These are phyloP conservation scores for Tulasnella sp. DNA, from an alignment of 768 basidiomycete species.

Conservation along the genomic window DNA sequence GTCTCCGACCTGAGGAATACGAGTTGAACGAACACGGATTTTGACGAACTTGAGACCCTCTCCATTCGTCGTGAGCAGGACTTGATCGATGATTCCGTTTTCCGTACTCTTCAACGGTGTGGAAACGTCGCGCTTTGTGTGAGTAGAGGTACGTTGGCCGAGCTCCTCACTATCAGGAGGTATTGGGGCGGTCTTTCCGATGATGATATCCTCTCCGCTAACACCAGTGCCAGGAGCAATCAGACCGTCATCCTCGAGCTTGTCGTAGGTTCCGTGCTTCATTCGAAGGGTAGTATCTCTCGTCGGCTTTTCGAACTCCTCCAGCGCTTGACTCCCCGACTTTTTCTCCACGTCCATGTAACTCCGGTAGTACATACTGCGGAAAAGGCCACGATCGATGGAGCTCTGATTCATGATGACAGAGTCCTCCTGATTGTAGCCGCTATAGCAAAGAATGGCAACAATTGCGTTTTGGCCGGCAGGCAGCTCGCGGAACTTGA, in stretches of 20 bases:
- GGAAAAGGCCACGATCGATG: slow-evolving; percentile 95
- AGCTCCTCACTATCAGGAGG: slow-evolving; percentile 95
- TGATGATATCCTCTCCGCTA: slow-evolving; percentile 95
- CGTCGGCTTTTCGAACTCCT: slow-evolving; percentile 95
- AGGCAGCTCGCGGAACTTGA: slow-evolving; percentile 96
- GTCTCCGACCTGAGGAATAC: slow-evolving; percentile 96
- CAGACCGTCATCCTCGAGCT: slow-evolving; percentile 90
- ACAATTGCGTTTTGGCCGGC: slow-evolving; percentile 99
- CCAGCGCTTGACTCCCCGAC: slow-evolving; percentile 79
- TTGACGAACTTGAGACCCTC: slow-evolving; percentile 98
- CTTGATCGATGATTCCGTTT: slow-evolving; percentile 95
- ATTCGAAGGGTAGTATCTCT: slow-evolving; percentile 87
- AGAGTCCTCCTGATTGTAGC: slow-evolving; percentile 99
- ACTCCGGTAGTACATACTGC: slow-evolving; percentile 95
- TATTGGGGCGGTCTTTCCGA: slow-evolving; percentile 96
- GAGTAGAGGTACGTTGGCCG: slow-evolving; percentile 86
- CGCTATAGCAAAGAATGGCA: slow-evolving; percentile 96
- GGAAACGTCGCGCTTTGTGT: slow-evolving; percentile 91
- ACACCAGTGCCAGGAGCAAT: slow-evolving; percentile 95
- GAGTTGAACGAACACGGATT: slow-evolving; percentile 88
- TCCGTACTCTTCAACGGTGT: slow-evolving; percentile 97
- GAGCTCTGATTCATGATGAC: slow-evolving; percentile 99
- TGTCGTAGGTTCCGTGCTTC: slow-evolving; percentile 99
- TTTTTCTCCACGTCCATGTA: slow-evolving; percentile 99
- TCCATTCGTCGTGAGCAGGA: slow-evolving; percentile 88